These are phyloP conservation scores for Zopfochytrium polystomum DNA, from an alignment of 371 early-diverging fungal species.

Conservation along the genomic window DNA sequence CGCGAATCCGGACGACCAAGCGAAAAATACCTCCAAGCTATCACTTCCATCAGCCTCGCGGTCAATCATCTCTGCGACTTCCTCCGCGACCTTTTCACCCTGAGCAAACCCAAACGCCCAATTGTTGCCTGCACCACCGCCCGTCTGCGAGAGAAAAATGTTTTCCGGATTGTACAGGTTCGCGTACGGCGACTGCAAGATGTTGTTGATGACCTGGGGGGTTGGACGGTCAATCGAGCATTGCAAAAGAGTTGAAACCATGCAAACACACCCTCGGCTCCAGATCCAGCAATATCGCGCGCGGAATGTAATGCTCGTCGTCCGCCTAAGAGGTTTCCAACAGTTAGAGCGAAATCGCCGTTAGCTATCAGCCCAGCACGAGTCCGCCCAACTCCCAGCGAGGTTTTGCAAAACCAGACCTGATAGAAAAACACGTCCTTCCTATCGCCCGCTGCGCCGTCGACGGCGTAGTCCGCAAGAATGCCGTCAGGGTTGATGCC, in stretches of 20 bases:
- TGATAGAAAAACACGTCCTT: constrained; percentile 99
- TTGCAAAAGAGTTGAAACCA: background rate
- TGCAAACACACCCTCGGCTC: constrained; percentile 71
- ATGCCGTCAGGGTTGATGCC: constrained; percentile 54
- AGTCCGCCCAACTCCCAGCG: constrained; percentile 88
- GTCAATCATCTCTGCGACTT: constrained; percentile 52
- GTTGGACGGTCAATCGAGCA: background rate
- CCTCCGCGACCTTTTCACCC: constrained; percentile 42
- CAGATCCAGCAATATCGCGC: constrained; percentile 95
- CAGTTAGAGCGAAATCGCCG: constrained; percentile 71
- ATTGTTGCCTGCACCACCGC: constrained; percentile 63
- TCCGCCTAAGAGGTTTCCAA: no score
- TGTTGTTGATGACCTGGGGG: constrained; percentile 49
- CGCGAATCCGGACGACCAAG: background rate
- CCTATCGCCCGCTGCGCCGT: constrained; percentile 71
- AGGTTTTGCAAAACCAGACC: constrained; percentile 73
- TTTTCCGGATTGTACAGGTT: constrained; percentile 77
- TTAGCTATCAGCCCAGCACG: constrained; percentile 95
- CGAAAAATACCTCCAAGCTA: constrained; percentile 38
- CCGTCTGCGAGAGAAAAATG: constrained; percentile 77
- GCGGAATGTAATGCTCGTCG: constrained; percentile 54
- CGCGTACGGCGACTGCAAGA: constrained; percentile 44
- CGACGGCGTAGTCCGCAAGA: constrained; percentile 58
- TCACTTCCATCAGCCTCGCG: constrained; percentile 58
- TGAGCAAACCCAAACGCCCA: constrained; percentile 49